Percentiles rank a stretch among this genome's conserved stretches.
These are phyloP conservation scores for Eucalyptus sp. DNA, from an alignment of 345 rosid species.

Conservation along the genomic window DNA sequence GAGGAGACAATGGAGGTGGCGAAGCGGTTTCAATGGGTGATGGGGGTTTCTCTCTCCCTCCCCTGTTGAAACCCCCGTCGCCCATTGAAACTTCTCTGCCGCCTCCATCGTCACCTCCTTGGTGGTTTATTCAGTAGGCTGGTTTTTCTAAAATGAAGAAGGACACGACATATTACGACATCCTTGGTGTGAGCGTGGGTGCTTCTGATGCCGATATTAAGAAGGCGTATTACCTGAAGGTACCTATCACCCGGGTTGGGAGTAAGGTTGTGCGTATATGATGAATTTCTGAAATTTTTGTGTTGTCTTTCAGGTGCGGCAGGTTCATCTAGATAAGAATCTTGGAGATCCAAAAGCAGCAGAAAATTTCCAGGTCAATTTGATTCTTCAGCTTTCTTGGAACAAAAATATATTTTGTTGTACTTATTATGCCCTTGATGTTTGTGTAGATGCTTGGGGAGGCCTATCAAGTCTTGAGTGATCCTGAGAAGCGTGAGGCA, in stretches of 20 bases:
- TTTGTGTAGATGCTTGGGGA: conserved; percentile 66
- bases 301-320: conserved; percentile 37
- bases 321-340: conserved; percentile 94
- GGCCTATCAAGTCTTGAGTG: conserved; percentile 89
- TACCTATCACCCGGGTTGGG: background rate
- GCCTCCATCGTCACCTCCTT: too few relatives aligned
- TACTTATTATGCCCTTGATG: background rate
- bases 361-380: conserved; percentile 64
- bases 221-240: conserved; percentile 76
- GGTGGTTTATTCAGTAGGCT: too few relatives aligned
- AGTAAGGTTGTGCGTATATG: background rate
- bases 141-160: conserved; percentile 32
- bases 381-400: background rate
- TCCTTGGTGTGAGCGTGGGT: conserved; percentile 53
- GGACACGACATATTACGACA: conserved; percentile 59
- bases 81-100: too few relatives aligned
- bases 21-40: too few relatives aligned
- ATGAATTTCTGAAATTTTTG: background rate
- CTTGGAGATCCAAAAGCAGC: conserved; percentile 79
- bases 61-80: too few relatives aligned
- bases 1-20: rapidly evolving
- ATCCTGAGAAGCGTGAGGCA: conserved; percentile 68
- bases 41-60: too few relatives aligned
- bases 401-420: background rate
- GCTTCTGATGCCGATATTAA: conserved; percentile 76